Base-by-base conservation (phyloP, 148 eudicot species). In the Spergularia bocconei region DNA sequence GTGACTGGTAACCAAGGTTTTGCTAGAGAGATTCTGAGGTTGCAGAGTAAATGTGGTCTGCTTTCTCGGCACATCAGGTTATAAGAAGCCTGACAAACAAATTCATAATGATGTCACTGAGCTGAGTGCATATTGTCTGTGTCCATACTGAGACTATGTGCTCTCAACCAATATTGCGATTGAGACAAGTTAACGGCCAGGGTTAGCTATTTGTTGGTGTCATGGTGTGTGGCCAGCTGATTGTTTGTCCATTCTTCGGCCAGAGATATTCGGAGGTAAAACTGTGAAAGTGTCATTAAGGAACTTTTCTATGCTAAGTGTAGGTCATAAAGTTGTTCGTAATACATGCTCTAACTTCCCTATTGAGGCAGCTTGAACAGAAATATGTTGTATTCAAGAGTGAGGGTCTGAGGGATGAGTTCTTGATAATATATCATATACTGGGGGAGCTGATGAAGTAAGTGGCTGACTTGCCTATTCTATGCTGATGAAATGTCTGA, bases 1-100 rank as follows among this genome's bases (percentile, higher is more conserved):
- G 79, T 95, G 71, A 95, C 97, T 33, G 96, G 97, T 58, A 92
- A 95, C 79, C 98, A 95, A 82, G 88, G 66, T 14, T 92, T 95
- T 81, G 98, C 90, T 0, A 91, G 87, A 78, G 92, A 92, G 85
- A 90, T 95, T 79, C 68, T 92, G 77, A 86, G 91, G 72, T 55
- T 83, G 85, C 90, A 87, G 77, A 95, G 97, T 86, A 86, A 72
- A 83, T 83, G 79, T 75, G 88, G 91, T 13, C 77, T 83, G 69
- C 91, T 94, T 80, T 91, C 96, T 81, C 86, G 82, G 13, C 85
- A 89, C 25, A 88, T 91, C 77, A 85, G 89, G 79, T 80, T 91
- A 79, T 94, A 82, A 87, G 3, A 59, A 63, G 65, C 17, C 20
- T 74, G 17, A 17, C 63, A 25, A 33, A 48, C 23, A 12, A 62